phyloP scores from a whole-genome alignment of 768 basidiomycete genomes.

The Phaeolepiota aurea region DNA sequence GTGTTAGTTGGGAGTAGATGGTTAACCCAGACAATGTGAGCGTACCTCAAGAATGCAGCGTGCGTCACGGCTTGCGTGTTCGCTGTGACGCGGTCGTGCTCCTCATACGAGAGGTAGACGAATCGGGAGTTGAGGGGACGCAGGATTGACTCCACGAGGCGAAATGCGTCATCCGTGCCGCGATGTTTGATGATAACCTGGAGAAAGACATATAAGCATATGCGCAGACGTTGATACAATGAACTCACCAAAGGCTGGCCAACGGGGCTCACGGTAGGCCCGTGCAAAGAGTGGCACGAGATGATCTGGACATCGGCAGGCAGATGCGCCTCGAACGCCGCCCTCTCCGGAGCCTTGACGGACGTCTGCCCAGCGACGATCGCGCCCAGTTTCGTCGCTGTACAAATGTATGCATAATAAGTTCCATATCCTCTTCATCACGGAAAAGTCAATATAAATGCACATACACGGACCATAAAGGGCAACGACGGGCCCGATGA shows the following conservation, averaged over 20 bases:
- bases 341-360: constrained; percentile 90
- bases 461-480: constrained; percentile 87
- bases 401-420: constrained; percentile 4
- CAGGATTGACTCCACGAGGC: constrained; percentile 77
- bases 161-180: constrained; percentile 62
- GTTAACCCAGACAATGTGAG: too few relatives aligned
- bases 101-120: constrained; percentile 92
- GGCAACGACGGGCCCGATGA: constrained; percentile 72
- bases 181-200: constrained; percentile 89
- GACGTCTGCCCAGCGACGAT: constrained; percentile 95
- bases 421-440: not conserved
- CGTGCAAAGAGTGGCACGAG: constrained; percentile 92
- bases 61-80: constrained; percentile 99
- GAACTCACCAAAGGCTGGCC: constrained; percentile 81
- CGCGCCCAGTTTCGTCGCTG: constrained; percentile 88
- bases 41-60: constrained; percentile 90
- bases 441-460: not conserved
- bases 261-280: constrained; percentile 78
- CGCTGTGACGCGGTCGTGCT: constrained; percentile 93
- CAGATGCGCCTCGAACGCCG: constrained; percentile 82
- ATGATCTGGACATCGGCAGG: constrained; percentile 84
- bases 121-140: constrained; percentile 73
- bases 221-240: not conserved
- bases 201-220: not conserved
- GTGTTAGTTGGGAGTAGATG: too few relatives aligned